A percentile compares a stretch with the other conserved stretches of the same genome.
Conservation (phyloP, 1,139 yeast genomes). For the Blastobotrys aristatus region DNA sequence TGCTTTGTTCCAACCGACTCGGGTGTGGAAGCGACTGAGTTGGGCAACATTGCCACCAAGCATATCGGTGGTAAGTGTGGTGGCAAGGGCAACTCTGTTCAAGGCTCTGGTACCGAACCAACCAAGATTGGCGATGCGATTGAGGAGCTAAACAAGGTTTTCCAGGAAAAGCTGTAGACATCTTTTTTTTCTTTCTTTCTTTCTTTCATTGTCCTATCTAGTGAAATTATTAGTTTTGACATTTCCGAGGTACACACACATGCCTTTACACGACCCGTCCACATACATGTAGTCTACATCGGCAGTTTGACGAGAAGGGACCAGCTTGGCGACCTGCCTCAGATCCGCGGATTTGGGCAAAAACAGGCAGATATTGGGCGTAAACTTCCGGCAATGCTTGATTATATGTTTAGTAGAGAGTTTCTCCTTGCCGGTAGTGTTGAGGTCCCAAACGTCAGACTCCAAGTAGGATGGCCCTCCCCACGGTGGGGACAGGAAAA, state of each 20-base stretch:
- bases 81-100: constrained; percentile 94
- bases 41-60: constrained; percentile 65
- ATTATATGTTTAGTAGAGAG: constrained; percentile 29
- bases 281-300: constrained; percentile 20
- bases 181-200: constrained; percentile 31
- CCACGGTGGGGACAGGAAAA: constrained; percentile 95
- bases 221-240: constrained; percentile 6
- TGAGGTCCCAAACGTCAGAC: constrained; percentile 44
- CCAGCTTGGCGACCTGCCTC: constrained; percentile 39
- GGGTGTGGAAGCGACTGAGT: constrained; percentile 70
- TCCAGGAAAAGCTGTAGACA: constrained; percentile 31
- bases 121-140: constrained; percentile 68
- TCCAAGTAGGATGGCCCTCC: constrained; percentile 75
- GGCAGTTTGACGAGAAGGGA: constrained; percentile 12
- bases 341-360: constrained; percentile 70
- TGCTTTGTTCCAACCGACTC: constrained; percentile 77
- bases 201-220: neutral
- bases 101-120: constrained; percentile 91
- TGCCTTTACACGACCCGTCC: constrained; percentile 21
- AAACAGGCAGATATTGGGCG: constrained; percentile 58
- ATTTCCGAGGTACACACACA: constrained; percentile 19
- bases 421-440: constrained; percentile 24
- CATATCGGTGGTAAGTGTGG: constrained; percentile 96
- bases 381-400: constrained; percentile 43
- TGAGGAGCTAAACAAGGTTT: constrained; percentile 54